Conservation (phyloP, 169 alveolate genomes). For the Plasmodium coatneyi region DNA sequence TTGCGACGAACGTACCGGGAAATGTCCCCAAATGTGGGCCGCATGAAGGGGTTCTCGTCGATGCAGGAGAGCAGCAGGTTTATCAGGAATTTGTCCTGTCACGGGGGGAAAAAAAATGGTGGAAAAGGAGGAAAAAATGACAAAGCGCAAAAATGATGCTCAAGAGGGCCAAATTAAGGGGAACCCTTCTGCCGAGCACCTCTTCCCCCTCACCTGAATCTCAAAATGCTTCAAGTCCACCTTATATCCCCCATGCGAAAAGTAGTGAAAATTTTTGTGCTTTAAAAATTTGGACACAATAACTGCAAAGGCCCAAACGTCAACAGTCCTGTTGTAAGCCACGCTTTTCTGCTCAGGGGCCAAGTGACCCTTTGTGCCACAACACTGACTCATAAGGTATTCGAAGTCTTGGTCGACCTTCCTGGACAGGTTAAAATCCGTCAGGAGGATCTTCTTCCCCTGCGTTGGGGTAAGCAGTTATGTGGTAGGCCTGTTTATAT, state of each 20-base stretch:
- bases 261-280: slow-evolving; percentile 56
- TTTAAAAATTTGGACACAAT: slow-evolving; percentile 48
- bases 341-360: slow-evolving; percentile 74
- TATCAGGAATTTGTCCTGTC: slow-evolving; percentile 40
- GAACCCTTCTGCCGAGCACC: background rate
- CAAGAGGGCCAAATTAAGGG: background rate
- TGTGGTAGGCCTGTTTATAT: background rate
- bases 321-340: slow-evolving; percentile 11
- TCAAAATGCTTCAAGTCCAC: slow-evolving; percentile 40
- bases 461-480: background rate
- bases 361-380: slow-evolving; percentile 68
- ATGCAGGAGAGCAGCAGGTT: slow-evolving; percentile 37
- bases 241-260: slow-evolving; percentile 25
- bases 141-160: background rate
- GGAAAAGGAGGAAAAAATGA: background rate
- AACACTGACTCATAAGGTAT: slow-evolving; percentile 59
- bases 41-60: slow-evolving; percentile 59
- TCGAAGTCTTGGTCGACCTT: slow-evolving; percentile 42
- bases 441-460: slow-evolving; percentile 26
- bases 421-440: slow-evolving; percentile 49
- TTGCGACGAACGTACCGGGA: background rate
- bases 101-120: background rate
- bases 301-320: slow-evolving; percentile 56
- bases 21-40: slow-evolving; percentile 45
- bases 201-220: slow-evolving; percentile 10